Evolutionary conservation across 345 rosid genomes (phyloP).

Genomic region (Eucalyptus sp.): DNA sequence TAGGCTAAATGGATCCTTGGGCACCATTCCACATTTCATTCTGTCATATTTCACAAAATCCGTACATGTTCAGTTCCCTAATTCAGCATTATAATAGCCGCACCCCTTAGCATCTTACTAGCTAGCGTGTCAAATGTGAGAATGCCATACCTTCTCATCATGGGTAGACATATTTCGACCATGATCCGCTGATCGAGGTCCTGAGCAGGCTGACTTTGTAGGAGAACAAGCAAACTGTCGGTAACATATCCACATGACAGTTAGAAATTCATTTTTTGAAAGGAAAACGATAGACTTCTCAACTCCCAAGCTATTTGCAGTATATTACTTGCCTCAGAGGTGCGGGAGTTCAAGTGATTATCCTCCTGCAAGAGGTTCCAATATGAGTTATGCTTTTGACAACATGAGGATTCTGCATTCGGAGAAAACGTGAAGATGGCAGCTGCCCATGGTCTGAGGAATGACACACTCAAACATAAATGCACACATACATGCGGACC

Average conservation of each 20-base stretch:
- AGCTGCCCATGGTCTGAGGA: background rate
- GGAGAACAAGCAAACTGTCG: constrained; percentile 9
- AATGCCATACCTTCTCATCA: constrained; percentile 11
- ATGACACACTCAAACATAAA: background rate
- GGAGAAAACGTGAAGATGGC: background rate
- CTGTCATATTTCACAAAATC: background rate
- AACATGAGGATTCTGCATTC: constrained; percentile 11
- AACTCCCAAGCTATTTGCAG: background rate
- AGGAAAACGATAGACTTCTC: background rate
- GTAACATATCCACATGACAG: background rate
- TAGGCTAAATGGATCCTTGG: background rate
- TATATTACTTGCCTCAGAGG: constrained; percentile 27
- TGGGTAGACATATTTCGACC: constrained; percentile 7
- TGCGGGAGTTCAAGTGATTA: constrained; percentile 10
- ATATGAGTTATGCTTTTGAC: constrained; percentile 12
- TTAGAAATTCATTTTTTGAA: background rate
- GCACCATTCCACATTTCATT: background rate
- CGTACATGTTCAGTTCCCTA: background rate
- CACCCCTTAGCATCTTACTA: background rate
- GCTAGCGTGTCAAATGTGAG: background rate
- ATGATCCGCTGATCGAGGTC: constrained; percentile 11
- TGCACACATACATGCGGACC: background rate
- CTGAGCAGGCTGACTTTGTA: constrained; percentile 15
- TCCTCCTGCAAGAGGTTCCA: constrained; percentile 15
- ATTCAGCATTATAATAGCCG: background rate